Base-by-base conservation (phyloP, 2,329 filamentous ascomycete genomes). In the Amesomyces nigricolor region DNA sequence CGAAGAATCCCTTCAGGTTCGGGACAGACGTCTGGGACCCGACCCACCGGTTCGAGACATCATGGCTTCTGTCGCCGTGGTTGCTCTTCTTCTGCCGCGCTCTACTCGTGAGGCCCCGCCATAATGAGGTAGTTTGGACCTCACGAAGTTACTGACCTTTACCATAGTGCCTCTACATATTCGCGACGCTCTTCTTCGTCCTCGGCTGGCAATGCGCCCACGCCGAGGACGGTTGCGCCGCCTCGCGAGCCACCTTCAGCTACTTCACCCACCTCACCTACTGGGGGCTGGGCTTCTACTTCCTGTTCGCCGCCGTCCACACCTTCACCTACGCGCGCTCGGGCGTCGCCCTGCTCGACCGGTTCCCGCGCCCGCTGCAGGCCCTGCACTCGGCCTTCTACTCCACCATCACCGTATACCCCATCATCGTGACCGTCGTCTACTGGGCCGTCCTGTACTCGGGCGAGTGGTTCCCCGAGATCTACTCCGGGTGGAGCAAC, bases 241-340 rank as follows among this genome's bases (percentile, higher is more conserved):
- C 65, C 1, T 78, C 81, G 26, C 72, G 75, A 51, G 71, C 75
- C 45, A 79, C 78, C 45, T 94, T 95, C 74, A 89, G 85, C 64
- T 95, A 83, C 76, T 95, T 95, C 75, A 95, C 90, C 29, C 77
- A 85, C 65, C 75, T 94, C 56, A 89, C 87, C 9, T 94, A 86
- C 77, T 94, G 88, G 88, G 88, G 88, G 2, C 72, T 92, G 37
- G 84, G 81, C 22, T 92, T 91, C 73, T 95, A 95, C 76, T 86
- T 86, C 68, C 75, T 84, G 54, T 73, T 85, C 65, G 77, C 86
- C 1, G 77, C 86, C 16, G 59, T 82, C 16, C 89, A 95, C 73
- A 90, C 87, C 5, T 72, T 82, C 51, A 78, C 77, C 47, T 94
- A 92, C 72, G 78, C 80, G 11, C 70, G 73, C 42, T 72, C 72